Conservation (phyloP, 2,329 filamentous ascomycete species). For the Ceratocystis diversiconidia region DNA sequence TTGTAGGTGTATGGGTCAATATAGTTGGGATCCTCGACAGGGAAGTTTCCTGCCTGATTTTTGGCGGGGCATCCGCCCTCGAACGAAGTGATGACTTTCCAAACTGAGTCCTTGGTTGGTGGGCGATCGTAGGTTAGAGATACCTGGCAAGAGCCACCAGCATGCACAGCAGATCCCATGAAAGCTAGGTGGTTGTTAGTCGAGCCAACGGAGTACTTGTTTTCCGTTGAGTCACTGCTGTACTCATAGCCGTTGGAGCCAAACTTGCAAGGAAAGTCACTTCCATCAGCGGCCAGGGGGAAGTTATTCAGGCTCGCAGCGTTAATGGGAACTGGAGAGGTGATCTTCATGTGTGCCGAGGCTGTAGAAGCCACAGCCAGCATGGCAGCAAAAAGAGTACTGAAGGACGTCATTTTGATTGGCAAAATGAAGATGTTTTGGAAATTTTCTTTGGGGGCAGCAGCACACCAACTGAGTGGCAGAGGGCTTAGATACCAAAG, state of each 20-base stretch:
- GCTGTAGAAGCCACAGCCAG: conserved; percentile 44
- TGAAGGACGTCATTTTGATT: conserved; percentile 17
- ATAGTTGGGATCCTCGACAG: conserved; percentile 33
- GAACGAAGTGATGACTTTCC: conserved; percentile 82
- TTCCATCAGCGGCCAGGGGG: conserved; percentile 47
- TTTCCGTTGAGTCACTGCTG: conserved; percentile 26
- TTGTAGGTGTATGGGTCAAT: conserved; percentile 44
- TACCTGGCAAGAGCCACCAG: conserved; percentile 85
- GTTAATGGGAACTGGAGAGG: conserved; percentile 49
- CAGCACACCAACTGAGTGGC: not conserved
- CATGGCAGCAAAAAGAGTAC: conserved; percentile 33
- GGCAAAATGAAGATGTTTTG: not conserved
- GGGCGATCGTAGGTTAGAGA: conserved; percentile 65
- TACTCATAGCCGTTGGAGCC: conserved; percentile 25
- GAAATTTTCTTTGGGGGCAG: not conserved
- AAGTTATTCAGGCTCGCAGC: conserved; percentile 35
- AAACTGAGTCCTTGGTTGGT: conserved; percentile 52
- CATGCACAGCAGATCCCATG: conserved; percentile 61
- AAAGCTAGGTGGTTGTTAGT: conserved; percentile 45
- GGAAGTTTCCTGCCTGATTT: conserved; percentile 39
- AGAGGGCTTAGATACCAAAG: not conserved
- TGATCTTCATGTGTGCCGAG: conserved; percentile 66
- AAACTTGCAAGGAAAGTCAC: conserved; percentile 73
- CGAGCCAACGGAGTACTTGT: conserved; percentile 50
- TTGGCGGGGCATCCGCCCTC: conserved; percentile 69